Base-by-base conservation (phyloP, 2,329 filamentous ascomycete genomes). In the Cladobotryum protrusum region DNA sequence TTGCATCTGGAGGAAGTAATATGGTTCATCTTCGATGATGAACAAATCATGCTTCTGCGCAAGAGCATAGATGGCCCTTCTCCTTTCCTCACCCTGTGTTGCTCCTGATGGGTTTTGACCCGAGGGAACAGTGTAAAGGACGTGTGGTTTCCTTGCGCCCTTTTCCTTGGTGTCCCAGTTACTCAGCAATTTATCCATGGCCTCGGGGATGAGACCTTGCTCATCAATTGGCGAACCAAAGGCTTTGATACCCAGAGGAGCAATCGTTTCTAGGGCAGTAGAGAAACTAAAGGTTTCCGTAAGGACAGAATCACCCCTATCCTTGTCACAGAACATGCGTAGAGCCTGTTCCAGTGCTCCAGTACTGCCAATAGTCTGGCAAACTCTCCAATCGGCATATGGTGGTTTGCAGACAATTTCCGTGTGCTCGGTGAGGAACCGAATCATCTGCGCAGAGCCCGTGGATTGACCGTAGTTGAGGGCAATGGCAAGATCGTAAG, bases 251-350 rank as follows among this genome's bases (percentile, higher is more conserved):
- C 78, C 78, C 3, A 83, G 62, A 1, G 79, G 79, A 5, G 62
- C 61, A 3, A 79, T 74, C 2, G 79, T 82, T 67, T 83, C 79
- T 2, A 82, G 69, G 9, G 79, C 79, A 0, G 87, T 87, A 6
- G 86, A 83, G 71, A 96, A 99, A 36, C 89, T 92, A 68, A 92
- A 97, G 63, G 92, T 86, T 68, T 97, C 93, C 8, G 88, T 91
- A 18, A 97, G 69, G 44, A 97, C 73, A 52, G 83, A 81, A 63
- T 97, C 90, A 1, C 84, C 82, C 7, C 86, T 79, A 50, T 82
- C 76, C 46, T 72, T 72, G 55, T 82, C 78, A 57, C 84, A 85
- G 56, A 99, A 83, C 78, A 96, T 86, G 47, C 93, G 82, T 41
- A 95, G 73, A 2, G 86, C 77, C 68, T 92, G 86, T 62, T 97